Evolutionary conservation across 441 rosid species (phyloP), one percentile per base, ranked within the genome.

Genomic region (Euphorbia celastroides): DNA sequence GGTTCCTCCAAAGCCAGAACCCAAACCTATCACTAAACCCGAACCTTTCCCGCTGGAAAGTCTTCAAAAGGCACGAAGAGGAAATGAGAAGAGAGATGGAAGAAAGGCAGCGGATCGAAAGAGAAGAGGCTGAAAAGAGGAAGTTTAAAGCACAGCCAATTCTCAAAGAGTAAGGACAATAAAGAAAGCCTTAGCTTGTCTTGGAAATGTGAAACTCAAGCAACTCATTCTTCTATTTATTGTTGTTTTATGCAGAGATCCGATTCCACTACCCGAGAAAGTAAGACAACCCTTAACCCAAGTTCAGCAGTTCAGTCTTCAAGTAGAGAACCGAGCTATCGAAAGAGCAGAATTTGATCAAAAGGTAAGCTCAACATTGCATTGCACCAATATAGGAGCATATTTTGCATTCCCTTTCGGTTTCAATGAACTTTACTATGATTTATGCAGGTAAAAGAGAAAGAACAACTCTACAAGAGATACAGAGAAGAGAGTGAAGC

Each of bases 261-360:
- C 98, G 42, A 82, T 90, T 75, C 97, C 96, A 31, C 75, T 88
- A 67, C 97, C 92, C 17, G 98, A 86, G 79, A 95, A 84, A 81
- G 86, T 79, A 51, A 83, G 98, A 31, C 90, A 70, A 74, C 98
- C 99, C 14, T 87, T 95, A 52, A 92, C 95, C 9, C 87, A 87
- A 70, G 87, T 95, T 54, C 85, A 90, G 70, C 80, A 82, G 70
- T 84, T 95, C 57, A 84, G 84, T 64, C 96, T 84, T 64, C 89
- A 85, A 69, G 83, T 82, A n/a, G 86, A 88, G 46, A 72, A 78
- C 23, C 83, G 99, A 30, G 93, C 93, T 0, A 85, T 75, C 2
- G 96, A 86, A 31, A 83, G 99, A 79, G 89, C 93, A 69, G 99
- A 90, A 38, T 95, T 90, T 74, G 96, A 95, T 79, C 91, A 95